Conservation (phyloP, 2,329 filamentous ascomycete species). For the Calonectria leucothoes region DNA sequence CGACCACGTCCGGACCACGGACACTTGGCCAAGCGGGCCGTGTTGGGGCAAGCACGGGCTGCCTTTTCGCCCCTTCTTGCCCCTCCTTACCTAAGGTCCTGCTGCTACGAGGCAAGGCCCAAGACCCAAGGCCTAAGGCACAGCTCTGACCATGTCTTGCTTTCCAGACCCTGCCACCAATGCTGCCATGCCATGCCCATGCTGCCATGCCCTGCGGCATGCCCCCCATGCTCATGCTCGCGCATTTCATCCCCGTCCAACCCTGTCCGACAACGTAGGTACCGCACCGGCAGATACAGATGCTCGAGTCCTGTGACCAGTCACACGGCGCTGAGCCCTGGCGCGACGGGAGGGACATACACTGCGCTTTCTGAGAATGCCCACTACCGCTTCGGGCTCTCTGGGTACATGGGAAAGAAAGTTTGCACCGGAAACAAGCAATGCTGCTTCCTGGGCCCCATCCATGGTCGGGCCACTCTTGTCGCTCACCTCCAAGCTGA, state of each 20-base stretch:
- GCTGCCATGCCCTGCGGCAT: background rate
- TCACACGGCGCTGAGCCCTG: slow-evolving; percentile 15
- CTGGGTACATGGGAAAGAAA: background rate
- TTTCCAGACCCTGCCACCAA: background rate
- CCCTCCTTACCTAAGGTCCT: background rate
- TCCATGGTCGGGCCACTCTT: background rate
- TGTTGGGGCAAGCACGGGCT: slow-evolving; percentile 10
- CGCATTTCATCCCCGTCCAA: background rate
- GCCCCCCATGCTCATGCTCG: background rate
- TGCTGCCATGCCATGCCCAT: background rate
- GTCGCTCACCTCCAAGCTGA: background rate
- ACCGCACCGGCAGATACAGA: slow-evolving; percentile 23
- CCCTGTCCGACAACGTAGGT: background rate
- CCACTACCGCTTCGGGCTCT: background rate
- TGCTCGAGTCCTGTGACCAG: slow-evolving; percentile 25
- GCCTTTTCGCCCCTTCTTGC: background rate
- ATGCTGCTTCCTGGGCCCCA: background rate
- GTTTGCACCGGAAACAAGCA: slow-evolving; percentile 1
- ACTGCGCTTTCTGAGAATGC: background rate
- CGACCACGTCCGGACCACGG: slow-evolving; percentile 1
- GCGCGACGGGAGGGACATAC: background rate
- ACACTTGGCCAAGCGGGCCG: slow-evolving; percentile 12
- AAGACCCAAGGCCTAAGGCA: background rate
- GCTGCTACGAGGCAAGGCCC: background rate
- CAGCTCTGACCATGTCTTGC: slow-evolving; percentile 1